Evolutionary conservation across 2,329 filamentous ascomycete species (phyloP).

Genomic region (Trichoderma asperellum): DNA sequence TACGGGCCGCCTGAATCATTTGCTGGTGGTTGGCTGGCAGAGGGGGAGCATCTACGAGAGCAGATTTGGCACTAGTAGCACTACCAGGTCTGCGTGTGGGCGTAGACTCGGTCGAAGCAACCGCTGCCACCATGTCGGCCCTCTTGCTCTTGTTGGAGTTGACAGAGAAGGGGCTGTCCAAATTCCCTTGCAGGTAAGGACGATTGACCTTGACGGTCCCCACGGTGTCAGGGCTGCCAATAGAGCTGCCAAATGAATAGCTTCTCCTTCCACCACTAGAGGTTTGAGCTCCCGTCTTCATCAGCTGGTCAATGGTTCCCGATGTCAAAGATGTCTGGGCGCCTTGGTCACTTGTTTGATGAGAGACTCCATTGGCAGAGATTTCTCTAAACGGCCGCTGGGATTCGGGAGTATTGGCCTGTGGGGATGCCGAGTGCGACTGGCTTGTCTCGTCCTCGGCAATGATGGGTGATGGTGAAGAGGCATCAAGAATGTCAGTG

Average conservation of each 20-base stretch:
- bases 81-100: constrained; percentile 67
- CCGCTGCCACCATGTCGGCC: constrained; percentile 42
- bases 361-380: constrained; percentile 57
- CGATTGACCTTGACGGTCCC: constrained; percentile 51
- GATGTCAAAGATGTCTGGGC: constrained; percentile 86
- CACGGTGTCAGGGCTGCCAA: constrained; percentile 44
- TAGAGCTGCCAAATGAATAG: constrained; percentile 41
- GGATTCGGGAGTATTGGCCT: constrained; percentile 57
- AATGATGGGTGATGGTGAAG: constrained; percentile 50
- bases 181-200: constrained; percentile 49
- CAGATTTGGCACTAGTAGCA: constrained; percentile 64
- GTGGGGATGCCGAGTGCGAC: constrained; percentile 47
- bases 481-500: constrained; percentile 40
- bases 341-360: constrained; percentile 66
- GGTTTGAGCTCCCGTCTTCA: constrained; percentile 51
- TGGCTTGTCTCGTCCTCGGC: constrained; percentile 68
- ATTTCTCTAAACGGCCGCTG: constrained; percentile 64
- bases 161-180: constrained; percentile 48
- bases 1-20: constrained; percentile 78
- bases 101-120: constrained; percentile 40
- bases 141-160: constrained; percentile 45
- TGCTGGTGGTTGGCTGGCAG: constrained; percentile 82
- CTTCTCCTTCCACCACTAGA: constrained; percentile 43
- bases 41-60: constrained; percentile 61
- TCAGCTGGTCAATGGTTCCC: constrained; percentile 75